Evolutionary conservation across 2,329 filamentous ascomycete species (phyloP), one percentile per base, ranked within the genome.

Genomic region (Alternaria arborescens): DNA sequence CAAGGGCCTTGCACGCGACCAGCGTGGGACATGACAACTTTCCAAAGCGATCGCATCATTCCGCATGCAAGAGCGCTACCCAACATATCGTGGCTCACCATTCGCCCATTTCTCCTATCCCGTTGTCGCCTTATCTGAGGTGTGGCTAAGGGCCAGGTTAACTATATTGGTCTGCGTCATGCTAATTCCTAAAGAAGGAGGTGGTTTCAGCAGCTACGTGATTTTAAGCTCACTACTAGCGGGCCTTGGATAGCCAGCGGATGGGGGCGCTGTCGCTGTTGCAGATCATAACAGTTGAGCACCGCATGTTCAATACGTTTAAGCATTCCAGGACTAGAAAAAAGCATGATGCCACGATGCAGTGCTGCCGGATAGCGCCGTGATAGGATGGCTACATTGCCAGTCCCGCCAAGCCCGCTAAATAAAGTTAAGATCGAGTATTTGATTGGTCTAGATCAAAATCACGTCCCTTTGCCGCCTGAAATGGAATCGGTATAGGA

Each of bases 201-300:
- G 73, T 75, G 68, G 52, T 67, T 69, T 65, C 28, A 52, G 32
- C 51, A 60, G 58, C 68, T 70, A 50, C 65, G 68, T 72, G 69
- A 70, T 71, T 72, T 73, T 72, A 76, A 76, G 73, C 73, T 76
- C 73, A 73, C 71, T 58, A 69, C 73, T 72, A 76, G 67, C 60
- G 61, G 55, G 42, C 61, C 65, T 65, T 60, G 60, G 60, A 42
- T 58, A 62, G 66, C 70, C 64, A 70, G 61, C 60, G 51, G 71
- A 64, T 52, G 48, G 20, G 40, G 5, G 55, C 30, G 32, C 47
- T 24, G 28, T 28, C 28, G 20, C 60, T 30, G 32, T 42, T 62
- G 58, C 58, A 58, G 38, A 64, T 55, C 60, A 62, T 40, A 53
- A 43, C 42, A 48, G 22, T n/a, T 16, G 30, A 48, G 41, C 26